phyloP scores from a whole-genome alignment of 1,139 yeast species.

The Yarrowia galli region DNA sequence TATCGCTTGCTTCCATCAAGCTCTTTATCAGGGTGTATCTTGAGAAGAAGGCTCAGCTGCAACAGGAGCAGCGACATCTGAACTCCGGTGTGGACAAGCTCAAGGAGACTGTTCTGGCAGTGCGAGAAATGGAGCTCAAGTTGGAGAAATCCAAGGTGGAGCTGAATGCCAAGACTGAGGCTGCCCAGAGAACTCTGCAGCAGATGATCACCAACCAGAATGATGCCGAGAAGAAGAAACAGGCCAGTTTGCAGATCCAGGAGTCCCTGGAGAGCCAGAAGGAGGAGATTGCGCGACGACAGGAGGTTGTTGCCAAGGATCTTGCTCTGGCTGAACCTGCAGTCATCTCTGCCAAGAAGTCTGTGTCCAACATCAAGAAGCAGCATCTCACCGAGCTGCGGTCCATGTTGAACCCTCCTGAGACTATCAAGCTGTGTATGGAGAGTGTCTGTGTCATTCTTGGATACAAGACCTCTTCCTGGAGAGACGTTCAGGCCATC shows the following conservation, averaged over 20 bases:
- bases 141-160: conserved; percentile 62
- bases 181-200: conserved; percentile 75
- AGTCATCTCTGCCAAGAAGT: conserved; percentile 79
- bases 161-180: conserved; percentile 64
- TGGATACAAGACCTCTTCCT: conserved; percentile 70
- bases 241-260: conserved; percentile 81
- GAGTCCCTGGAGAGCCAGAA: conserved; percentile 75
- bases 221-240: conserved; percentile 90
- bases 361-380: conserved; percentile 90
- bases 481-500: conserved; percentile 87
- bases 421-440: conserved; percentile 80
- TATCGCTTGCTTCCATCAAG: conserved; percentile 44
- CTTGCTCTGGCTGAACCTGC: conserved; percentile 84
- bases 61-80: conserved; percentile 74
- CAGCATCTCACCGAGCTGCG: conserved; percentile 89
- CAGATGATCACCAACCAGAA: conserved; percentile 87
- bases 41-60: conserved; percentile 59
- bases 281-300: conserved; percentile 62
- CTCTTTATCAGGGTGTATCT: conserved; percentile 58
- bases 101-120: conserved; percentile 78
- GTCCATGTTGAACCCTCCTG: conserved; percentile 92
- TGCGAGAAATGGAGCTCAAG: conserved; percentile 63
- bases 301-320: conserved; percentile 64
- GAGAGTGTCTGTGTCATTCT: conserved; percentile 86
- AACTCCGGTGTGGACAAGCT: conserved; percentile 76